Evolutionary conservation across 352 stramenopile species (phyloP), one percentile per base, ranked within the genome.

Genomic region (Phytophthora podocarpi): DNA sequence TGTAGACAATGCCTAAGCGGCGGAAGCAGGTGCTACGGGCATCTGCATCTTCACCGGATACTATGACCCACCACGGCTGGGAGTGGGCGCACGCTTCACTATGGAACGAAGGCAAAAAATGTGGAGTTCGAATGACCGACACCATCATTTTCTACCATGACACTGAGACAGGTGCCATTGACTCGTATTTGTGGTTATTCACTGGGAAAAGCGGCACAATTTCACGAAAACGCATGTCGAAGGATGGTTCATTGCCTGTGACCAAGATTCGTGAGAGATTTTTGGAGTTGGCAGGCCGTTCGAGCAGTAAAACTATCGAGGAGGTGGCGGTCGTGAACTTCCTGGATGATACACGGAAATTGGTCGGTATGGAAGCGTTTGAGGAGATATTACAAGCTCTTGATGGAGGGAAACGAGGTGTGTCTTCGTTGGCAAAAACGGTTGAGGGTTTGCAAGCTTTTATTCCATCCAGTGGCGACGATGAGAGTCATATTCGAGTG

Each of bases 201-300:
- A 84, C 73, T 8, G 59, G 74, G 1, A 88, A 82, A 64, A 82
- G 71, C 28, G 76, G 76, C 5, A 31, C 62, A 7, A 57, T 86
- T 36, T 54, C 66, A 24, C 69, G 74, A 28, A 88, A 82, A 66
- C 80, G 82, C 32, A 49, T 53, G 26, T 40, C 43, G 3, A 39
- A 70, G 9, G 57, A 67, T 47, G 50, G 43, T 20, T 46, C 35
- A 1, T 30, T 82, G 30, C 57, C 61, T 11, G 47, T 74, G 5
- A 27, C 27, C n/a, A 76, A 76, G 46, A 70, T 82, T 20, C 60
- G 71, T 1, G 78, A 87, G n/a, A 63, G 78, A 24, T 81, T 87
- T 53, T 50, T 75, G 9, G 70, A 71, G 4, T 37, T 87, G 8
- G 52, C 72, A 8, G 68, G 61, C 5, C 47, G 39, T 36, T 69